phyloP scores from a whole-genome alignment of 179 eudicot species.

The Actinidia polygama region DNA sequence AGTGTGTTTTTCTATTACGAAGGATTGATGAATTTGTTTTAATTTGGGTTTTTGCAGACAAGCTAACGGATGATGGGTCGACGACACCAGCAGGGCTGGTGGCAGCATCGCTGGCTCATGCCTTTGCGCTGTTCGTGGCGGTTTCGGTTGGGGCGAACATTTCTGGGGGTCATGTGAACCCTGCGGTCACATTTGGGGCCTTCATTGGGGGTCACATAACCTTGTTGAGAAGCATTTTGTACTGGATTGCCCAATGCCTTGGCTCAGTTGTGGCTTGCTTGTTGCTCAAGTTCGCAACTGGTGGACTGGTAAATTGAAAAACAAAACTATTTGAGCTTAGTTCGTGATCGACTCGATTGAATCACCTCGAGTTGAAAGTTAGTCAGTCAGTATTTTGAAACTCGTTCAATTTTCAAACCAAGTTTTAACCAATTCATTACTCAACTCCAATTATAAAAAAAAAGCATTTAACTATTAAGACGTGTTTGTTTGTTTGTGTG shows the following conservation, averaged over 20 bases:
- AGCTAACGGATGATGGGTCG: slow-evolving; percentile 53
- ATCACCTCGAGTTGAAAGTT: too few species aligned
- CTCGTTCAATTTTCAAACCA: background rate
- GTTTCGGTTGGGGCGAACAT: slow-evolving; percentile 74
- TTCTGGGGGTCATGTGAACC: slow-evolving; percentile 81
- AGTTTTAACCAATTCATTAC: background rate
- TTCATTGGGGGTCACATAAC: slow-evolving; percentile 68
- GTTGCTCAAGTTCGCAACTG: slow-evolving; percentile 66
- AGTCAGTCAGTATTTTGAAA: background rate
- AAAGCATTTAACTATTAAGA: too few species aligned
- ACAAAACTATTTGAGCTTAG: background rate
- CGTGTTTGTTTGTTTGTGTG: too few species aligned
- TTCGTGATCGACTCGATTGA: background rate
- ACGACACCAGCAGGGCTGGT: slow-evolving; percentile 71
- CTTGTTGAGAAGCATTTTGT: slow-evolving; percentile 46
- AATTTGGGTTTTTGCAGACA: slow-evolving; percentile 32
- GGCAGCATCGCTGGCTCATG: slow-evolving; percentile 63
- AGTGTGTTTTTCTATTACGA: background rate
- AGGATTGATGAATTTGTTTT: background rate
- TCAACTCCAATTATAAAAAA: background rate
- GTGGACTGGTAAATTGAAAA: slow-evolving; percentile 48
- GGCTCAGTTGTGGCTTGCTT: slow-evolving; percentile 80
- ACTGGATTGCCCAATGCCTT: slow-evolving; percentile 76
- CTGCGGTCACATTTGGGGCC: slow-evolving; percentile 73
- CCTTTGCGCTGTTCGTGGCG: slow-evolving; percentile 65